Base-by-base conservation (phyloP, 441 rosid species). In the Bocquillonia castaneifolia region DNA sequence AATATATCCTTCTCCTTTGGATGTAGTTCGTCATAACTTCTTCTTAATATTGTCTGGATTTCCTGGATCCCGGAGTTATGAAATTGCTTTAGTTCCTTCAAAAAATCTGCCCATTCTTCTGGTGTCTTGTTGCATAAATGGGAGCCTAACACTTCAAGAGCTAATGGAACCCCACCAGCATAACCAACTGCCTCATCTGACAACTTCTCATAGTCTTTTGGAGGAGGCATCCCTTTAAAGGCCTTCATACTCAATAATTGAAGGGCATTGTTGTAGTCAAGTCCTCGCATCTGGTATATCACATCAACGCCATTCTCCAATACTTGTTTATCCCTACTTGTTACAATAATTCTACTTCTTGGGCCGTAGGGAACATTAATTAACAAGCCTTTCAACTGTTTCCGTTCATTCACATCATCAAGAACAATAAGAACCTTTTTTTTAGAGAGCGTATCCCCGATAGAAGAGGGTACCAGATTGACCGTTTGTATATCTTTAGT, bases 111-210 rank as follows among this genome's bases (percentile, higher is more conserved):
- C 76, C 72, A 73, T 17, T 67, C 67, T 1, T 0, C 13, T 9
- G 9, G 34, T 1, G 63, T 23, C 57, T 62, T 67, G n/a, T 54
- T 50, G 20, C 13, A 53, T 2, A 73, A 39, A 45, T 67, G 64
- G 25, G 76, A 73, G 20, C 76, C 76, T 63, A 71, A 31, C 17
- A 64, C 55, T 44, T 31, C 22, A 6, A 71, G 58, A 10, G 68
- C 69, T 22, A 71, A 26, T 22, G 74, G 74, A 23, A 56, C 34
- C 9, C 71, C 70, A 28, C 51, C 17, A 6, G 71, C 65, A 66
- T 72, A 66, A 4, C 5, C 3, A 1, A 66, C 2, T 3, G 59
- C 45, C 15, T 1, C 17, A 6, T 51, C 3, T 1, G 61, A 28
- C 8, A 59, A 18, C 22, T 28, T 53, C 29, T 1, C 6, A 29